Evolutionary conservation across 2,329 filamentous ascomycete species (phyloP).

Genomic region (Berkeleyomyces rouxiae): DNA sequence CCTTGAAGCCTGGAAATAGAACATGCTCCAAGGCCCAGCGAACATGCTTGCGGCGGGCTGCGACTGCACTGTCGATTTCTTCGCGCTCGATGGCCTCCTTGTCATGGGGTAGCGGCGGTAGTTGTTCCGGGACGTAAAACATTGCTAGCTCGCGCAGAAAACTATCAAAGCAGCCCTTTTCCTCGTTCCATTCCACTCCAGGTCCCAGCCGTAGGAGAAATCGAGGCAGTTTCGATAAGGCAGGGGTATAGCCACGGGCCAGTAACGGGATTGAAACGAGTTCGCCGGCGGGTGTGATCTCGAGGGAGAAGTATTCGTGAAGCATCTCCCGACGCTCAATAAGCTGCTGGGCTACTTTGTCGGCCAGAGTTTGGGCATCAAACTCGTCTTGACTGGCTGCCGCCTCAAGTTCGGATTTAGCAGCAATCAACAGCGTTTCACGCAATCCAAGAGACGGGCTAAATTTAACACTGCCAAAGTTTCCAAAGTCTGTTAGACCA

Average conservation of each 20-base stretch:
- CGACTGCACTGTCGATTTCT: slow-evolving; percentile 32
- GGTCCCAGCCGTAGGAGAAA: slow-evolving; percentile 83
- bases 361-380: slow-evolving; percentile 48
- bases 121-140: slow-evolving; percentile 77
- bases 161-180: slow-evolving; percentile 69
- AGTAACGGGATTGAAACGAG: slow-evolving; percentile 68
- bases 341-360: slow-evolving; percentile 49
- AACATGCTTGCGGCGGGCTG: slow-evolving; percentile 50
- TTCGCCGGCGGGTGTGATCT: slow-evolving; percentile 62
- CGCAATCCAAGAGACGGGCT: slow-evolving; percentile 55
- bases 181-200: slow-evolving; percentile 69
- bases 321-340: slow-evolving; percentile 72
- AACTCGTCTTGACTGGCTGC: slow-evolving; percentile 35
- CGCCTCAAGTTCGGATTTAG: slow-evolving; percentile 46
- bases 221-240: slow-evolving; percentile 68
- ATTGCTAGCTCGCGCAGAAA: slow-evolving; percentile 75
- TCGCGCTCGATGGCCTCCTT: slow-evolving; percentile 23
- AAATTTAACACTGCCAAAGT: slow-evolving; percentile 75
- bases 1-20: slow-evolving; percentile 78
- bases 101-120: slow-evolving; percentile 38
- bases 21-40: slow-evolving; percentile 63
- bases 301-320: slow-evolving; percentile 77
- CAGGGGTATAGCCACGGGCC: slow-evolving; percentile 75
- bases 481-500: slow-evolving; percentile 86
- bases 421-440: slow-evolving; percentile 56